Base-by-base conservation (phyloP, 1,139 yeast species). In the Saccharomyces hybrid region DNA sequence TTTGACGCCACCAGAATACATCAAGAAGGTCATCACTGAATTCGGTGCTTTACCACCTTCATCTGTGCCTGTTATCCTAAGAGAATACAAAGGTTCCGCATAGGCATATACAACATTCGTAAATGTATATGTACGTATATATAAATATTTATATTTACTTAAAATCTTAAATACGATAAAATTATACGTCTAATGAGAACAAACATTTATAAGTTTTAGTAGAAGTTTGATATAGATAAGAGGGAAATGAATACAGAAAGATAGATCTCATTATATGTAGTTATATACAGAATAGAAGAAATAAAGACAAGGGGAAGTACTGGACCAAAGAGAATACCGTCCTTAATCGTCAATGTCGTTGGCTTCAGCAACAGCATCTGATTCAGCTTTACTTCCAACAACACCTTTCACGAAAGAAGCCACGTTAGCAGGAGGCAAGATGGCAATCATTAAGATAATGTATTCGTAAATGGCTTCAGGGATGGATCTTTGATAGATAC, bases 1-100 rank as follows among this genome's bases (percentile, higher is more conserved):
- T 71, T 79, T 93, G 63, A 91, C 98, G 1, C 98, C 97, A 41
- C 96, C 97, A 20, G 90, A 85, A 61, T 88, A 88, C 65, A 89
- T 93, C 64, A 90, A 91, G 70, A 93, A 95, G 75, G 91, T 95
- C 57, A 88, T 95, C 52, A 93, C 99, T 1, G 99, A 93, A 69
- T 82, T 91, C 59, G 99, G 99, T 26, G 89, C 96, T 4, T 78
- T 95, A 61, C 99, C 99, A 5, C 96, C 99, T 48, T 88, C 96
- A 7, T 89, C 98, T 1, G 98, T 93, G 57, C 99, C 99, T 31
- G 98, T 93, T 48, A 89, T 93, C 58, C 77, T 93, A 65, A 82
- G 98, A 72, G 99, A 93, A 70, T 93, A 93, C 72, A 88, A 88
- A 72, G 70, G 69, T 49, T 66, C 70, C 28, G 70, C 70, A 59